These are phyloP conservation scores for Trichoderma citrinoviride DNA, from an alignment of 2,329 filamentous ascomycete species.

Conservation along the genomic window DNA sequence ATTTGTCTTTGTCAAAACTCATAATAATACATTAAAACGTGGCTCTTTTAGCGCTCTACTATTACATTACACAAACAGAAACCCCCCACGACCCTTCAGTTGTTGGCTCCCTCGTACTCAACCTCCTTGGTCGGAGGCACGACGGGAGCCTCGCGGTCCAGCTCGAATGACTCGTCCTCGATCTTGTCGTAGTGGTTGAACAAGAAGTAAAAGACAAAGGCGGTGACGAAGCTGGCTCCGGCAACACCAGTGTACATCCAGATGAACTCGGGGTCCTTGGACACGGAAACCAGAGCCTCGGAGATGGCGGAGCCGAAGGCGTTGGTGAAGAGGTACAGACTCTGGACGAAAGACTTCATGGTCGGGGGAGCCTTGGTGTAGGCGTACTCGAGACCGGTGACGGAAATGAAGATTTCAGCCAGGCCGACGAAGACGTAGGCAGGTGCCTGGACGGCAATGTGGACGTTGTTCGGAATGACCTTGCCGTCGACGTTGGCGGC, in stretches of 20 bases:
- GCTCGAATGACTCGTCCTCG: constrained; percentile 41
- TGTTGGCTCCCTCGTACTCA: constrained; percentile 5
- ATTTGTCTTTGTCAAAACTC: constrained; percentile 1
- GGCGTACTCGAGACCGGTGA: constrained; percentile 69
- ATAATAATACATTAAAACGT: constrained; percentile 4
- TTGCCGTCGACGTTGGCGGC: constrained; percentile 33
- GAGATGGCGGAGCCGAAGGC: constrained; percentile 59
- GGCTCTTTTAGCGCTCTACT: not conserved
- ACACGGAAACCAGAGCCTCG: constrained; percentile 57
- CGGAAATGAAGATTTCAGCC: constrained; percentile 62
- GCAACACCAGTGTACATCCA: constrained; percentile 65
- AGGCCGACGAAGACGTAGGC: constrained; percentile 58
- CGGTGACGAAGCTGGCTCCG: constrained; percentile 45
- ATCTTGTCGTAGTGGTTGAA: constrained; percentile 40
- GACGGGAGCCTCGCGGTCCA: constrained; percentile 34
- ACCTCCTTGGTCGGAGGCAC: constrained; percentile 9
- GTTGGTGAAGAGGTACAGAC: constrained; percentile 59
- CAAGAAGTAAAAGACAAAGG: constrained; percentile 50
- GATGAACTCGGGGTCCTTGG: constrained; percentile 61
- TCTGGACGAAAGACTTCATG: constrained; percentile 63
- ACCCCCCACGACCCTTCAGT: not conserved
- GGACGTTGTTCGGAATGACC: constrained; percentile 44
- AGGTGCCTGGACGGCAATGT: constrained; percentile 54
- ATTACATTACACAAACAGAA: constrained; percentile 1
- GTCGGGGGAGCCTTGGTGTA: constrained; percentile 69